Evolutionary conservation across 2,329 filamentous ascomycete genomes (phyloP), one percentile per base, ranked within the genome.

Genomic region (Talaromyces sp.): DNA sequence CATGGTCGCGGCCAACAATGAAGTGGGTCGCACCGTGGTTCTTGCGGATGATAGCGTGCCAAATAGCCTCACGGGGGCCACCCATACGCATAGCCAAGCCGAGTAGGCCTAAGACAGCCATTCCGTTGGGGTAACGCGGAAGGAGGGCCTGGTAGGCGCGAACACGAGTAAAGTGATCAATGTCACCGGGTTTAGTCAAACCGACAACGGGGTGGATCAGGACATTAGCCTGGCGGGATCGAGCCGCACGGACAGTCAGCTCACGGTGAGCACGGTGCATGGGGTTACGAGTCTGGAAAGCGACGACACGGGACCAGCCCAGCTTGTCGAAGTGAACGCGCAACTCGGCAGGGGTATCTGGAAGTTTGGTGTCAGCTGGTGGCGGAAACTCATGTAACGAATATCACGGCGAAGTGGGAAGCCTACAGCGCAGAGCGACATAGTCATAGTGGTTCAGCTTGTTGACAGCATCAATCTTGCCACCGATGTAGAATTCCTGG

Each of bases 31-130:
- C 91, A 68, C 94, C 94, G 80, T 97, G 92, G 79, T 99, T 99
- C 87, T 97, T 99, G 73, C 94, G 91, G 82, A 99, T 99, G 70
- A 99, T 96, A 70, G 94, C 94, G 82, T 99, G 94, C 94, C 94
- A 99, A 79, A 99, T 91, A 65, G 94, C 94, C 82, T 99, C 94
- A 64, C 94, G 90, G 60, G 94, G 94, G 67, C 94, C 94, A 71
- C 91, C 94, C 94, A 99, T 99, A 73, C 94, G 89, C 94, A 99
- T 99, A 68, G 94, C 94, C 61, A 99, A 84, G 54, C 92, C 92
- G 49, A 99, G 84, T 37, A 99, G 90, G 76, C 91, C 93, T 61
- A 99, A 86, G 35, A 95, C 91, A 54, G 94, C 94, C 94, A 99
- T 99, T 70, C 94, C 94, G 77, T 97, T 99, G 76, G 94, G 94